Conservation (phyloP, 169 alveolate species). For the Eimeria acervulina region DNA sequence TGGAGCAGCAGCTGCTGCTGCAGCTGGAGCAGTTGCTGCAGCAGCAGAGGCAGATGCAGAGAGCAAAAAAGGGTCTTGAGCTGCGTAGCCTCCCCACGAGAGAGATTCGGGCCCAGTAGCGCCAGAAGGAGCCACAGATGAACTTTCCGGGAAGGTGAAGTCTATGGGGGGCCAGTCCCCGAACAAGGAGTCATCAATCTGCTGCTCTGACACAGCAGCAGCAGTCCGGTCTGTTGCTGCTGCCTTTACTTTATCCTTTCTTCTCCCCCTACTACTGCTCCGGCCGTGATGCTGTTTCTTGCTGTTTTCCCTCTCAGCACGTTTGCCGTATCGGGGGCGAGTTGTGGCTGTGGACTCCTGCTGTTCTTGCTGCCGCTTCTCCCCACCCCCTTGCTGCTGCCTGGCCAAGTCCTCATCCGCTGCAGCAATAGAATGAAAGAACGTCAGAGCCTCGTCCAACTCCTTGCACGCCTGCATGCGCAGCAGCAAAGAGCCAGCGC, state of each 20-base stretch:
- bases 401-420: slow-evolving; percentile 69
- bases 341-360: not conserved
- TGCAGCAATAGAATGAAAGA: slow-evolving; percentile 62
- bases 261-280: slow-evolving; percentile 30
- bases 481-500: not conserved
- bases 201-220: slow-evolving; percentile 36
- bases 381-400: slow-evolving; percentile 22
- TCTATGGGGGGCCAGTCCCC: slow-evolving; percentile 54
- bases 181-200: slow-evolving; percentile 21
- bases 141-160: not conserved
- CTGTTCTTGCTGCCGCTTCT: slow-evolving; percentile 25
- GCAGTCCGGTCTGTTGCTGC: slow-evolving; percentile 10
- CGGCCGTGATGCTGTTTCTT: slow-evolving; percentile 34
- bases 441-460: slow-evolving; percentile 30
- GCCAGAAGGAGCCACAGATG: not conserved
- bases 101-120: not conserved
- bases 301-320: slow-evolving; percentile 33
- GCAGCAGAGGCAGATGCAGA: not conserved
- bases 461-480: slow-evolving; percentile 77
- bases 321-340: slow-evolving; percentile 16
- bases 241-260: slow-evolving; percentile 29
- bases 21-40: slow-evolving; percentile 1
- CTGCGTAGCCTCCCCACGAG: slow-evolving; percentile 30
- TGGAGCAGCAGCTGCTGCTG: slow-evolving; percentile 1
- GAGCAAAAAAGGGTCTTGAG: not conserved